Conservation (phyloP, 1,284 basidiomycete genomes). For the Marasmius fiardii region DNA sequence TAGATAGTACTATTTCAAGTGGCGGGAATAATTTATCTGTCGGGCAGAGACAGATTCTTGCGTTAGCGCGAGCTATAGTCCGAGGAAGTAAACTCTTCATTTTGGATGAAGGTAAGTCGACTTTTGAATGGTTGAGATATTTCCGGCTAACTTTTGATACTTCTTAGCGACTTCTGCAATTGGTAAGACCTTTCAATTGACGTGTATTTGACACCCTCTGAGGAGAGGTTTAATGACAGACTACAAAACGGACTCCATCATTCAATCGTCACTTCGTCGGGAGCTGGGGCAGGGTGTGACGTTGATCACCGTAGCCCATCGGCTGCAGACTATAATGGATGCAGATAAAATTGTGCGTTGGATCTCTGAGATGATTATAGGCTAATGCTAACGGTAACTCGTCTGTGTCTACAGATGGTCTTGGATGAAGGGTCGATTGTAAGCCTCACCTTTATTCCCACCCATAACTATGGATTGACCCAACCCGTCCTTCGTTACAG, state of each 20-base stretch:
- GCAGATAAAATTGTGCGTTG: constrained; percentile 41
- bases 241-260: constrained; percentile 55
- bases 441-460: constrained; percentile 1
- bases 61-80: constrained; percentile 56
- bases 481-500: constrained; percentile 27
- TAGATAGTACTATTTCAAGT: constrained; percentile 50
- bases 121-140: background rate
- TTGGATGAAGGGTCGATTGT: constrained; percentile 34
- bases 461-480: background rate
- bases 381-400: background rate
- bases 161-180: constrained; percentile 49
- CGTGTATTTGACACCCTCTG: background rate
- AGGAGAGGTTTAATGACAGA: constrained; percentile 31
- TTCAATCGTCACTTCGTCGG: constrained; percentile 53
- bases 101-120: constrained; percentile 50
- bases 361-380: background rate
- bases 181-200: constrained; percentile 25
- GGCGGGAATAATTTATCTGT: constrained; percentile 67
- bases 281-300: constrained; percentile 54
- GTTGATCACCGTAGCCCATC: constrained; percentile 65
- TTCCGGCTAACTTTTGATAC: background rate
- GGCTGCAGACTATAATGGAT: constrained; percentile 70
- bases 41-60: constrained; percentile 69
- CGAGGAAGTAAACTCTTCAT: constrained; percentile 57
- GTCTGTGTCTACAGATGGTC: constrained; percentile 24